phyloP scores from a whole-genome alignment of 208 protist species.

The Trypanosoma conorhini region DNA sequence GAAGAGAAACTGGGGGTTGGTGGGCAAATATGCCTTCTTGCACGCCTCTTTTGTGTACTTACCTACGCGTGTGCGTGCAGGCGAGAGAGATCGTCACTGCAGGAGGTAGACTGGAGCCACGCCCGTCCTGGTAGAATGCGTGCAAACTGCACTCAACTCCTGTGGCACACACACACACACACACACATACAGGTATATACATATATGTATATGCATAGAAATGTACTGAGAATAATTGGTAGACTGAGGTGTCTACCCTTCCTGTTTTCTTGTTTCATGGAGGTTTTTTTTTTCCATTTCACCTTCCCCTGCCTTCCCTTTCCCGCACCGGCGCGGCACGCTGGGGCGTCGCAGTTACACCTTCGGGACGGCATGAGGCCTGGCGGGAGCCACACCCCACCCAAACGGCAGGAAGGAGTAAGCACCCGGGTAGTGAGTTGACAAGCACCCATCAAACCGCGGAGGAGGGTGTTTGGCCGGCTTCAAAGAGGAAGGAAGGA shows the following conservation, averaged over 20 bases:
- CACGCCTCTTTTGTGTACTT: conserved; percentile 15
- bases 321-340: neutral
- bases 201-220: neutral
- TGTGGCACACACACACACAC: neutral
- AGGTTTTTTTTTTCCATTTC: conserved; percentile 17
- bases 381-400: neutral
- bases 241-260: neutral
- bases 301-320: conserved; percentile 8
- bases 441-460: neutral
- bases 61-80: neutral
- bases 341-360: neutral
- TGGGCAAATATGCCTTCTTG: conserved; percentile 9
- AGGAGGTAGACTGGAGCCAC: neutral
- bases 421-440: neutral
- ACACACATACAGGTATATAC: neutral
- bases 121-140: neutral
- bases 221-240: neutral
- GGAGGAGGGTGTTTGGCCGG: neutral
- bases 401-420: neutral
- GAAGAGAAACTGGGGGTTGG: neutral
- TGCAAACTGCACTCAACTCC: neutral
- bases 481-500: neutral
- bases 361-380: neutral
- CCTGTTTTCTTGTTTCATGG: neutral
- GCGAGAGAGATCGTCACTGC: conserved; percentile 5